Base-by-base conservation (phyloP, 169 alveolate genomes). In the Plasmodium yoelii region DNA sequence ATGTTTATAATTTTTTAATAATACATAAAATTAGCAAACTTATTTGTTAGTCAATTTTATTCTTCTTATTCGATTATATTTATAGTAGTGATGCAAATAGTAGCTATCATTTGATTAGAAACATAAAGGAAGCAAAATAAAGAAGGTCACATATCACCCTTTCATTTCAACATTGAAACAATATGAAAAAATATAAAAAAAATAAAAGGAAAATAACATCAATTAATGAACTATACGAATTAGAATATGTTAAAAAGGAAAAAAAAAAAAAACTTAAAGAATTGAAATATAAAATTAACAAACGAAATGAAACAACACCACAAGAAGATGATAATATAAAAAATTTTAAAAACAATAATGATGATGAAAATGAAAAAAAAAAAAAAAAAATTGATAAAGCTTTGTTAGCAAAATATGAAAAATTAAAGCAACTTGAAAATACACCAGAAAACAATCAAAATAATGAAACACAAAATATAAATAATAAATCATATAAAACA, bases 161-260 rank as follows among this genome's bases (percentile, higher is more conserved):
- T n/a, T n/a, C n/a, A 0, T 34, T 34, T 34, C 7, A 34, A 34
- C 7, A 3, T 34, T 34, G 42, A 34, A 34, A 34, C 7, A 46
- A 10, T 61, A n/a, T 51, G 13, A 74, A 13, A 10, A 19, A 90
- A 87, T 47, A 3, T 0, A 44, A 39, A 5, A 26, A 64, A 42
- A 26, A 42, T 51, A 63, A 47, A 34, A 44, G 73, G 28, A 74
- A 22, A 53, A 39, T 46, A 42, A 53, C 91, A n/a, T 44, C 88
- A n/a, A 51, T 70, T 18, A 84, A 87, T 74, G 84, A 82, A 42
- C 51, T 91, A 67, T 90, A 90, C 56, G 91, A 74, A 39, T 34
- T 87, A 65, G 88, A 75, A 56, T 87, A 87, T 82, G 93, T 91
- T 34, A 69, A 75, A 73, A 75, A 68, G 63, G 94, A 87, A 67